Conservation (phyloP, 208 protist genomes). For the Leptomonas seymouri region DNA sequence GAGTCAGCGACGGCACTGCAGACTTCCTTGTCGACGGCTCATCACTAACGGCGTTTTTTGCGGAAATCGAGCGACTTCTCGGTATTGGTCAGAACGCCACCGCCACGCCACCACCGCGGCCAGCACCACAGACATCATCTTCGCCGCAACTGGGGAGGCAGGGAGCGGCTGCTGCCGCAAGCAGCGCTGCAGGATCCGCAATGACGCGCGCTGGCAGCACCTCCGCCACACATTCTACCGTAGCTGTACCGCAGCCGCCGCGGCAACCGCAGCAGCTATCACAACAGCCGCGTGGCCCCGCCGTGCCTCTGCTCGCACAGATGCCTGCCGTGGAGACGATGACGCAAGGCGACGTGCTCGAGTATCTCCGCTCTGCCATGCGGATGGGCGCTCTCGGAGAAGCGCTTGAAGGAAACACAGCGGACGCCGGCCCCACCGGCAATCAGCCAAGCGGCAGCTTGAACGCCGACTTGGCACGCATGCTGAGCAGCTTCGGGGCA, state of each 20-base stretch:
- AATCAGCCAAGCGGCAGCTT: background rate
- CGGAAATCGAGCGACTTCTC: slow-evolving; percentile 25
- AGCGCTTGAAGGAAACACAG: background rate
- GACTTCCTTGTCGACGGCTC: slow-evolving; percentile 32
- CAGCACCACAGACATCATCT: background rate
- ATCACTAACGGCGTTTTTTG: slow-evolving; percentile 23
- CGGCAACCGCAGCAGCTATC: background rate
- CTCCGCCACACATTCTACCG: background rate
- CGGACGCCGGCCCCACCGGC: background rate
- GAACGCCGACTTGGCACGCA: background rate
- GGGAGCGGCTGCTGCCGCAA: background rate
- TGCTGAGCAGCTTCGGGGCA: slow-evolving; percentile 10
- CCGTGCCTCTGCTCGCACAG: background rate
- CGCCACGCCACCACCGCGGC: background rate
- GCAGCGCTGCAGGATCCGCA: background rate
- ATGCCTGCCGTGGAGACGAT: background rate
- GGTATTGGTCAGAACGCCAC: slow-evolving; percentile 13
- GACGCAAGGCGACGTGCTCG: background rate
- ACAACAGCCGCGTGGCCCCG: background rate
- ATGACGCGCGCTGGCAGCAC: background rate
- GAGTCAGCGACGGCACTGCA: slow-evolving; percentile 19
- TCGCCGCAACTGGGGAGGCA: slow-evolving; percentile 1
- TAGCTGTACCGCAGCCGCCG: background rate
- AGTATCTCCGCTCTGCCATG: slow-evolving; percentile 13
- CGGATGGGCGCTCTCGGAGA: slow-evolving; percentile 2